Evolutionary conservation across 2,329 filamentous ascomycete species (phyloP), one percentile per base, ranked within the genome.

Genomic region (Chaetomiaceae sp.): DNA sequence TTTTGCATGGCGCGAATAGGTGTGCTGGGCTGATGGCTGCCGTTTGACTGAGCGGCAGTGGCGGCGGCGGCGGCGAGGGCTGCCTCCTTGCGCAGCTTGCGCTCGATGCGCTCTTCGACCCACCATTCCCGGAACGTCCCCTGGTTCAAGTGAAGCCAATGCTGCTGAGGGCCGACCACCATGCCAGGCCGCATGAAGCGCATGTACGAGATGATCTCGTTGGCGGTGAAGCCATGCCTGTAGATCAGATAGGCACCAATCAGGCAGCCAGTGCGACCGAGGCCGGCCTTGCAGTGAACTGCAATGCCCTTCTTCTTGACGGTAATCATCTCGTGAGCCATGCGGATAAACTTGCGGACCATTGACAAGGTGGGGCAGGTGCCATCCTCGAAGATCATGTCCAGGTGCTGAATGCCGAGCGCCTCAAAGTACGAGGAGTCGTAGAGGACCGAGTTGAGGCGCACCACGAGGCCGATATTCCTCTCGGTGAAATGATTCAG

Each of bases 341-440:
- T 78, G 60, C 89, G 89, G 68, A 99, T 92, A 67, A 99, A 99
- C 66, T 91, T 91, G 60, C 89, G 84, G 23, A 99, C 93, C n/a
- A 91, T 85, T 16, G 82, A 82, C 46, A 99, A 75, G 2, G 89
- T 84, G 19, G 93, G 93, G 68, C 93, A 99, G 4, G 93, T 99
- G 58, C 93, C 93, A 62, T 99, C 93, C 64, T 97, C 93, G 65
- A 99, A 99, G 64, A 99, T 97, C 93, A 99, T 99, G 72, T 99
- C 93, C 35, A 97, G 77, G 66, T 99, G 93, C 63, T 90, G 85
- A 64, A 99, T 97, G 25, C 92, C 92, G 46, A 99, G 77, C 3
- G 91, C 89, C 57, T 92, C 93, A 68, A 99, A 99, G 73, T 92
- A 96, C n/a, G 90, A 91, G 0, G 93, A 88, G 0, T 89, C 95